phyloP scores from a whole-genome alignment of 305 asterid species.

The Fraxinus ornus region DNA sequence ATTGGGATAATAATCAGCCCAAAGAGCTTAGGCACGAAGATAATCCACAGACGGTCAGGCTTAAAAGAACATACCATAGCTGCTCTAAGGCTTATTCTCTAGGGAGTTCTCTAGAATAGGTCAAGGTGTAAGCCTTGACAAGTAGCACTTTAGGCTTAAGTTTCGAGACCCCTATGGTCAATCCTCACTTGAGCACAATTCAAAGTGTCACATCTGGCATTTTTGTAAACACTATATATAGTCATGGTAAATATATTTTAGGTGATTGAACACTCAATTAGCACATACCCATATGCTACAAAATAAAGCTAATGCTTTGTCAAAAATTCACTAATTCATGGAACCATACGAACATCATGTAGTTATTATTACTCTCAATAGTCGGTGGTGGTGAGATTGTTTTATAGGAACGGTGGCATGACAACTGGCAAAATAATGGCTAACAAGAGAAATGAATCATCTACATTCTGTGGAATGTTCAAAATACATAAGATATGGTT shows the following conservation, averaged over 20 bases:
- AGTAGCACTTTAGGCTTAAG: not conserved
- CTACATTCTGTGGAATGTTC: not conserved
- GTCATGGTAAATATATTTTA: not conserved
- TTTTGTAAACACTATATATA: not conserved
- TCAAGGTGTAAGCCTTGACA: not conserved
- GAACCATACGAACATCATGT: not conserved
- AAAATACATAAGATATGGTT: not conserved
- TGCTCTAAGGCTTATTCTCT: not conserved
- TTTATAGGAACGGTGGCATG: not conserved
- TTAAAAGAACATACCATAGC: not conserved
- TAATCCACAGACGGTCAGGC: not conserved
- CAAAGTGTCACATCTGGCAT: not conserved
- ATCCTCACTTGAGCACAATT: not conserved
- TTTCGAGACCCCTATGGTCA: not conserved
- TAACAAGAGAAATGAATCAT: not conserved
- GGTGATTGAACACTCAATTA: not conserved
- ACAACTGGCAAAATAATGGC: not conserved
- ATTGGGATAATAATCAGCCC: not conserved
- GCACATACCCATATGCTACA: not conserved
- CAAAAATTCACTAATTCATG: not conserved
- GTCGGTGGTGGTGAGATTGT: not conserved
- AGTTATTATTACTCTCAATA: not conserved
- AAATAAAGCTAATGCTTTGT: not conserved
- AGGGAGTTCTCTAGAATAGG: not conserved
- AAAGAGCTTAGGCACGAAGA: not conserved